phyloP scores from a whole-genome alignment of 2,329 filamentous ascomycete genomes.

The Pestalotiopsis sp. region DNA sequence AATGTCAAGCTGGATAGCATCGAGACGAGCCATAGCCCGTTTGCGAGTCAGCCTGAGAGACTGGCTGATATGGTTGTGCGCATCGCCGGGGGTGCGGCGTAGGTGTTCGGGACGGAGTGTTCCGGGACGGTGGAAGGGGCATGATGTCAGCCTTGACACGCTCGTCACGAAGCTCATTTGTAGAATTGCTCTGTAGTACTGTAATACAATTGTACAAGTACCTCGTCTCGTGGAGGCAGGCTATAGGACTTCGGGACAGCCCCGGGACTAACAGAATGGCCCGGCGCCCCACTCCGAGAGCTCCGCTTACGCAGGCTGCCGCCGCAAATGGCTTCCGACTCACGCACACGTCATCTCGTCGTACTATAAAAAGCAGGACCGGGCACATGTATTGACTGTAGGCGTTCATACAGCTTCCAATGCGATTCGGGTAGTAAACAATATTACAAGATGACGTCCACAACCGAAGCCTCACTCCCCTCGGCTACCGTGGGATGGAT shows the following conservation, averaged over 20 bases:
- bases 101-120: not conserved
- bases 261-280: not conserved
- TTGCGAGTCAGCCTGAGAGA: not conserved
- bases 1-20: conserved; percentile 1
- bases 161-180: not conserved
- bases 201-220: too few relatives aligned
- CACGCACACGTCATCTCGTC: not conserved
- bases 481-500: conserved; percentile 16
- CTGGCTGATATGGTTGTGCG: not conserved
- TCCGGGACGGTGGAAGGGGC: not conserved
- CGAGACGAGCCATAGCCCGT: conserved; percentile 7
- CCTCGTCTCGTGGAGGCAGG: too few relatives aligned
- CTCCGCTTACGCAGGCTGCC: not conserved
- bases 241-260: not conserved
- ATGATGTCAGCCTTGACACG: not conserved
- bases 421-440: not conserved
- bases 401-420: not conserved
- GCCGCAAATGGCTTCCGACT: not conserved
- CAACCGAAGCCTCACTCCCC: not conserved
- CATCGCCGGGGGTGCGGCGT: not conserved
- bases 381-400: not conserved
- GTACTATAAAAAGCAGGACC: not conserved
- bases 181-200: too few relatives aligned
- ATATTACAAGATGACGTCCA: not conserved
- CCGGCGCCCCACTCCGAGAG: not conserved